Conservation (phyloP, 2,329 filamentous ascomycete genomes). For the Emergomyces orientalis region DNA sequence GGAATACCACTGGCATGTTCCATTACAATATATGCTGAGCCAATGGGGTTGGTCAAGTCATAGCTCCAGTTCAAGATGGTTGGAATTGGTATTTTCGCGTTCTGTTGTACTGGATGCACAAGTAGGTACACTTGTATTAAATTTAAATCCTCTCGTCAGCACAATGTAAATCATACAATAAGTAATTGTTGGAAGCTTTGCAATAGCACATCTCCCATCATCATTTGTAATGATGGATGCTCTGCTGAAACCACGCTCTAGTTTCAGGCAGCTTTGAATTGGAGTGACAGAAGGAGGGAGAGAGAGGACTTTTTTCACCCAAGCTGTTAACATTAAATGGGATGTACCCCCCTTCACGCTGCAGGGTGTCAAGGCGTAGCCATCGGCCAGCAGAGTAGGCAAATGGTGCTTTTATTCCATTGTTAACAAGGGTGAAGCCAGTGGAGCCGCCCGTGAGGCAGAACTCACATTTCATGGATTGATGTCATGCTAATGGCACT, state of each 20-base stretch:
- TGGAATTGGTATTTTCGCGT: slow-evolving; percentile 36
- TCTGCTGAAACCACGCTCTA: slow-evolving; percentile 39
- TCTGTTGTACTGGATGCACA: slow-evolving; percentile 24
- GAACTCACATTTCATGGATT: too few relatives aligned
- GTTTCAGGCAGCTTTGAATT: slow-evolving; percentile 32
- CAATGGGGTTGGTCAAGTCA: slow-evolving; percentile 26
- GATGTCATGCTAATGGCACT: too few relatives aligned
- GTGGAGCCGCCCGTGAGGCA: too few relatives aligned
- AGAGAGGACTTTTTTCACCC: slow-evolving; percentile 27
- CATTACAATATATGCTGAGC: slow-evolving; percentile 35
- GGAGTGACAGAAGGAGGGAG: slow-evolving; percentile 29
- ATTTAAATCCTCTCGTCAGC: not conserved
- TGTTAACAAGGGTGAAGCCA: too few relatives aligned
- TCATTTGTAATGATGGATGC: slow-evolving; percentile 37
- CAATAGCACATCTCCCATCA: slow-evolving; percentile 31
- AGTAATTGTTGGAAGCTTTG: slow-evolving; percentile 37
- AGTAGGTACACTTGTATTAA: slow-evolving; percentile 11
- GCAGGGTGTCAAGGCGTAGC: slow-evolving; percentile 30
- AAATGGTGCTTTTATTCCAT: too few relatives aligned
- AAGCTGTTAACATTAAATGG: slow-evolving; percentile 35
- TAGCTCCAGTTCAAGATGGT: slow-evolving; percentile 37
- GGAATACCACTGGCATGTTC: slow-evolving; percentile 28
- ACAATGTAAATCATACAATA: slow-evolving; percentile 36
- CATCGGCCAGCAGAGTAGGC: slow-evolving; percentile 30
- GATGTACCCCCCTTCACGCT: slow-evolving; percentile 31